A percentile compares a stretch with the other conserved stretches of the same genome.
Conservation (phyloP, 2,329 filamentous ascomycete genomes). For the Colletotrichum brevisporum region DNA sequence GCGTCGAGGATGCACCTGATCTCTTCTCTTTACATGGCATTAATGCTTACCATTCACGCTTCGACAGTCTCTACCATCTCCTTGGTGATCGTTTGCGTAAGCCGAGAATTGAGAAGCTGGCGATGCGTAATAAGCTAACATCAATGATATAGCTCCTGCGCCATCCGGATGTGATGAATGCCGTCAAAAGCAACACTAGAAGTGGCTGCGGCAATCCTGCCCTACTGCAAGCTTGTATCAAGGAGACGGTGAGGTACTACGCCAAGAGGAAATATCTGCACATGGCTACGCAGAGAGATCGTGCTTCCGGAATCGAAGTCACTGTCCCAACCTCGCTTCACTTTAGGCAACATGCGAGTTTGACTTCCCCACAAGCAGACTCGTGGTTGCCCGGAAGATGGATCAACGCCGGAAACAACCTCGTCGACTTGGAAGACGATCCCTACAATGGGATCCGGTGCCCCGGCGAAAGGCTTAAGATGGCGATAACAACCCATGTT, state of each 20-base stretch:
- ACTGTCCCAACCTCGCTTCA: neutral
- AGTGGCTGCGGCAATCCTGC: constrained; percentile 20
- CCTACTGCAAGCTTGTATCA: constrained; percentile 42
- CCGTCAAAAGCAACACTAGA: constrained; percentile 39
- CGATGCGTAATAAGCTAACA: neutral
- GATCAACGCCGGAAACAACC: constrained; percentile 39
- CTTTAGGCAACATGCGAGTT: neutral
- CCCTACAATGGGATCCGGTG: constrained; percentile 22
- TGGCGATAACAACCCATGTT: constrained; percentile 27
- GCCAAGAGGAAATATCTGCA: constrained; percentile 25
- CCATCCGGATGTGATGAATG: constrained; percentile 38
- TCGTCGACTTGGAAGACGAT: constrained; percentile 24
- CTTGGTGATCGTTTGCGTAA: constrained; percentile 42
- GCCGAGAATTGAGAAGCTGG: neutral
- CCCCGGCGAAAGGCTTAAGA: constrained; percentile 36
- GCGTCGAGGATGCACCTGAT: constrained; percentile 33
- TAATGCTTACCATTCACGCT: constrained; percentile 43
- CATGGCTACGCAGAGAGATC: neutral
- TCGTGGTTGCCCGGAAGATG: constrained; percentile 42
- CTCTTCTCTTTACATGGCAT: constrained; percentile 37
- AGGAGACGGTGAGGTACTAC: constrained; percentile 42
- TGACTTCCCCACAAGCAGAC: constrained; percentile 32
- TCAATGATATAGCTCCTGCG: constrained; percentile 34
- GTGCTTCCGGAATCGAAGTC: neutral
- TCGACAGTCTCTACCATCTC: constrained; percentile 37